phyloP scores from a whole-genome alignment of 1,284 basidiomycete species.

The Apiotrichum mycotoxinovorans region DNA sequence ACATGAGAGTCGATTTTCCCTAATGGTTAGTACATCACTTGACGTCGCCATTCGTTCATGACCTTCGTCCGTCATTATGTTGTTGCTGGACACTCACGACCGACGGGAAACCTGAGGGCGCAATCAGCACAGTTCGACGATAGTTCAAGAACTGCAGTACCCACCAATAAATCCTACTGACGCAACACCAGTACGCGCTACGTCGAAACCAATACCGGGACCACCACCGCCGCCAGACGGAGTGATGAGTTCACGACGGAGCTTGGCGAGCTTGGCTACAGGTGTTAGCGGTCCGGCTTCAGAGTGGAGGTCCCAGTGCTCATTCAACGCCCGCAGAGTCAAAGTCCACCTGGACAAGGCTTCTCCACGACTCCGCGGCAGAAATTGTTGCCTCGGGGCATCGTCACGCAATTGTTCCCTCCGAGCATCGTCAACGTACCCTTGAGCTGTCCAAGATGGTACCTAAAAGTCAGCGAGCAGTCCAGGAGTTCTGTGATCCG shows the following conservation, averaged over 20 bases:
- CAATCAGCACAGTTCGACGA: too few species aligned
- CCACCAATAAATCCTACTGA: slow-evolving; percentile 88
- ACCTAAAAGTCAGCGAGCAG: slow-evolving; percentile 51
- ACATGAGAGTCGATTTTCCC: slow-evolving; percentile 90
- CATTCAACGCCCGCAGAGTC: too few species aligned
- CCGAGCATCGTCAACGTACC: slow-evolving; percentile 30
- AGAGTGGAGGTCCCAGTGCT: neutral
- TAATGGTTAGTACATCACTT: slow-evolving; percentile 6
- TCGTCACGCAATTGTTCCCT: neutral
- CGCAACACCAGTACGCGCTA: slow-evolving; percentile 91
- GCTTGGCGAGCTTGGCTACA: slow-evolving; percentile 89
- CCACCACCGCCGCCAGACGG: slow-evolving; percentile 78
- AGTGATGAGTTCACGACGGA: slow-evolving; percentile 87
- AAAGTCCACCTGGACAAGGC: too few species aligned
- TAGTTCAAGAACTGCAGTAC: slow-evolving; percentile 12
- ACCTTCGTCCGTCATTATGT: neutral
- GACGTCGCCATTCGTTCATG: neutral
- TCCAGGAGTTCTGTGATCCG: neutral
- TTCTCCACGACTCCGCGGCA: neutral
- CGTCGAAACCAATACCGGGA: slow-evolving; percentile 87
- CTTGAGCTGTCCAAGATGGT: slow-evolving; percentile 94
- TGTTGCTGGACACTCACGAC: slow-evolving; percentile 16
- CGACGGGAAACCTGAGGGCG: too few species aligned
- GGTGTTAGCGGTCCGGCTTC: slow-evolving; percentile 19
- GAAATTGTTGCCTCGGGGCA: neutral